Evolutionary conservation across 1,139 yeast genomes (phyloP).

Genomic region (Kurtzmaniella quercitrusa): DNA sequence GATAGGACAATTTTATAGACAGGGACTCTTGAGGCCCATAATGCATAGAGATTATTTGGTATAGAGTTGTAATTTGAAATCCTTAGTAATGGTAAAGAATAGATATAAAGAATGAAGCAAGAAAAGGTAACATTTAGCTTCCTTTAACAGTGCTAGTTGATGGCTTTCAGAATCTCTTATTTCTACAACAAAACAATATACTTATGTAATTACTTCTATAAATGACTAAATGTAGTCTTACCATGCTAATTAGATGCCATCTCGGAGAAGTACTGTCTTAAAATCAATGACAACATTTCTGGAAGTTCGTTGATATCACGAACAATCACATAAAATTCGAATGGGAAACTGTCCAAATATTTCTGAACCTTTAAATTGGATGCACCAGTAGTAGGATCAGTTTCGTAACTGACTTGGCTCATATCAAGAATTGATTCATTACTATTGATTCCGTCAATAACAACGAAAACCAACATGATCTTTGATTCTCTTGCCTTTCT

Average conservation of each 20-base stretch:
- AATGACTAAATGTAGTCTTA: not conserved
- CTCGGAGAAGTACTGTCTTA: slow-evolving; percentile 89
- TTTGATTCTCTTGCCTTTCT: slow-evolving; percentile 89
- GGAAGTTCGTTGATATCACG: slow-evolving; percentile 87
- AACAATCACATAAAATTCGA: slow-evolving; percentile 93
- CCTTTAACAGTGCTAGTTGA: no score
- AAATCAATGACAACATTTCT: slow-evolving; percentile 80
- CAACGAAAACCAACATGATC: slow-evolving; percentile 92
- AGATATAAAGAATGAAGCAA: no score
- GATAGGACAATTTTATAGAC: slow-evolving; percentile 1
- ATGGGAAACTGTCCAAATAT: slow-evolving; percentile 92
- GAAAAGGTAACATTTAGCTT: no score
- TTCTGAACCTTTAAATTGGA: slow-evolving; percentile 73
- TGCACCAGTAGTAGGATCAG: slow-evolving; percentile 65
- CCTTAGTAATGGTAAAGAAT: not conserved
- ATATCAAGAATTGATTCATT: slow-evolving; percentile 88
- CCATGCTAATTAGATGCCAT: slow-evolving; percentile 17
- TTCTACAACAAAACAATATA: slow-evolving; percentile 4
- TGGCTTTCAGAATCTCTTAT: no score
- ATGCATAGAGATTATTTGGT: slow-evolving; percentile 1
- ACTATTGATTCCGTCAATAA: slow-evolving; percentile 84
- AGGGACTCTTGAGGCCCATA: not conserved
- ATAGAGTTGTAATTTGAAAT: not conserved
- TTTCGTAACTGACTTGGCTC: slow-evolving; percentile 81
- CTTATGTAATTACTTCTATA: not conserved